Evolutionary conservation across 1,139 yeast genomes (phyloP), one percentile per base, ranked within the genome.

Genomic region (Zygosaccharomyces pseudobailii): DNA sequence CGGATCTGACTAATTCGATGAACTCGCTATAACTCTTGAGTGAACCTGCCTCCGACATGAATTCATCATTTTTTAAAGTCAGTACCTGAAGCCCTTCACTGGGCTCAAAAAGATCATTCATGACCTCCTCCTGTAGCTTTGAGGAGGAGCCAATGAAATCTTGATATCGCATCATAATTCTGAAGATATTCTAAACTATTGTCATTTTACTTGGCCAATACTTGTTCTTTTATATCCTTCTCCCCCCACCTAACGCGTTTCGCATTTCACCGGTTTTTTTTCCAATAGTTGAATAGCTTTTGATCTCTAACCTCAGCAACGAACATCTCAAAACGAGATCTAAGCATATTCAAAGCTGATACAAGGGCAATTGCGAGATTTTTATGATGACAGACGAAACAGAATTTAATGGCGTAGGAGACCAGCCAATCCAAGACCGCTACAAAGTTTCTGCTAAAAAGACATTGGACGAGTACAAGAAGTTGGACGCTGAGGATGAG

Each of bases 401-500:
- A 62, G 50, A 76, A 65, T 62, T 63, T 36, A 53, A 55, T 17
- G 57, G 57, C 31, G 55, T 61, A 42, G 80, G 74, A 30, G 87
- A 83, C 54, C 88, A 82, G 53, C 74, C 82, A 57, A 72, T 75
- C 31, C 82, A 85, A 8, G 89, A 84, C 61, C 71, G 75, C 51
- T 89, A 87, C 74, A 80, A 79, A 54, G 92, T 88, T 22, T 79
- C 87, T 4, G 92, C 84, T 54, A 88, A 88, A 73, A 88, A 88
- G 65, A 86, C 95, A 31, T 76, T 89, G 48, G 90, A 80, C 43
- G 96, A 89, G 65, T 89, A 89, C 68, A 79, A 86, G 52, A 78
- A 82, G 52, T 69, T 89, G 57, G 97, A 89, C 65, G 94, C 94
- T 6, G 87, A 88, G 58, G 97, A 89, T 65, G 96, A 87, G 68